Evolutionary conservation across 768 basidiomycete species (phyloP).

Genomic region (Baorangia bicolor): DNA sequence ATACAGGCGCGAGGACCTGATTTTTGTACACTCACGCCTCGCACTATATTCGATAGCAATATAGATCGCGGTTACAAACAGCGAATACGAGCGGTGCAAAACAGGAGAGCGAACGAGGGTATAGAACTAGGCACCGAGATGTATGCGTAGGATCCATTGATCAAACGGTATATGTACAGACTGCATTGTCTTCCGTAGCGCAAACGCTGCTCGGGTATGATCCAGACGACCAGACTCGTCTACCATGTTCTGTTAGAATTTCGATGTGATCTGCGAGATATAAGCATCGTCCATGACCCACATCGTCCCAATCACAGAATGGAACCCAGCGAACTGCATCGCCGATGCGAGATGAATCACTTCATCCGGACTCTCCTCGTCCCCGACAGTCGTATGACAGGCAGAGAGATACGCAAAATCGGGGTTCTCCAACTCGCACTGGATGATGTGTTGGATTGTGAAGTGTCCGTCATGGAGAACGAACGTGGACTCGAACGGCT

Average conservation of each 20-base stretch:
- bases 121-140: conserved; percentile 9
- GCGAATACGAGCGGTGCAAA: too few species aligned
- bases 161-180: conserved; percentile 1
- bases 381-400: conserved; percentile 22
- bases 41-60: too few species aligned
- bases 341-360: conserved; percentile 13
- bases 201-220: conserved; percentile 1
- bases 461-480: conserved; percentile 6
- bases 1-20: too few species aligned
- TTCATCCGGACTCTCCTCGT: conserved; percentile 23
- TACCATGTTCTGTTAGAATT: conserved; percentile 9
- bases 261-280: background rate
- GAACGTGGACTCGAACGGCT: conserved; percentile 19
- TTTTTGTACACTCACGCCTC: too few species aligned
- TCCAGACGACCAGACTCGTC: background rate
- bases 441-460: conserved; percentile 6
- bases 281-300: conserved; percentile 17
- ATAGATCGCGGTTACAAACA: too few species aligned
- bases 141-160: conserved; percentile 15
- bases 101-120: background rate
- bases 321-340: background rate
- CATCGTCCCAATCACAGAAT: conserved; percentile 1
- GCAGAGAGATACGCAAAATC: conserved; percentile 19
- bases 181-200: conserved; percentile 4
- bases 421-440: background rate